Base-by-base conservation (phyloP, 2,329 filamentous ascomycete species). In the Akanthomyces muscarius region DNA sequence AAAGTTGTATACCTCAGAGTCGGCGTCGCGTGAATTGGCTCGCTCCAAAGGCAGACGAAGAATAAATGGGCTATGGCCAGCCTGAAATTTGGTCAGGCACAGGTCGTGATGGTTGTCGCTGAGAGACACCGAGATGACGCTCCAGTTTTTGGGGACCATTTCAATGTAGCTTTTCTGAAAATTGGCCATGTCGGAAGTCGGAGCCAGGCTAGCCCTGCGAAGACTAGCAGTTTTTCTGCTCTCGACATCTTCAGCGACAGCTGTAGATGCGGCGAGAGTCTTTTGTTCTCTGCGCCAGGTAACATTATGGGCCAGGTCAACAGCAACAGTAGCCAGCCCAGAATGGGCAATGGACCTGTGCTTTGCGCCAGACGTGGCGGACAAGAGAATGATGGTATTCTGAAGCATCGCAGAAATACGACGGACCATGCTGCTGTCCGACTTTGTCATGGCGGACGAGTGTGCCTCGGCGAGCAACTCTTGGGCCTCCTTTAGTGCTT, bases 131-230 rank as follows among this genome's bases (percentile, higher is more conserved):
- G 93, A 98, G 11, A 99, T 80, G 1, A 93, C 89, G 53, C 87
- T 92, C 95, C 95, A 99, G 7, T 83, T 81, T 45, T 81, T 77
- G 0, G 95, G 96, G 6, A 99, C 86, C 56, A 94, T 89, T 70
- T 97, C 90, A 57, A 97, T 83, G 69, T 92, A 97, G 52, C 93
- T 85, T 66, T 83, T 82, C 72, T 94, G 90, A 70, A 97, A 96
- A 30, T 81, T 80, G 50, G 80, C 75, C 69, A 87, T 82, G 66
- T 88, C 82, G 11, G 80, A 75, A 5, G 78, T 74, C 62, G 80
- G 72, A 1, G 77, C 80, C 21, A 84, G 72, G 65, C 81, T 85
- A 2, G 71, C 71, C 28, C 77, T 77, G 50, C 76, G 74, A 5
- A 70, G 63, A 10, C 55, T 33, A 21, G 63, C 59, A 16, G 67